phyloP scores from a whole-genome alignment of 257 asterid species.

The Phtheirospermum japonicum region DNA sequence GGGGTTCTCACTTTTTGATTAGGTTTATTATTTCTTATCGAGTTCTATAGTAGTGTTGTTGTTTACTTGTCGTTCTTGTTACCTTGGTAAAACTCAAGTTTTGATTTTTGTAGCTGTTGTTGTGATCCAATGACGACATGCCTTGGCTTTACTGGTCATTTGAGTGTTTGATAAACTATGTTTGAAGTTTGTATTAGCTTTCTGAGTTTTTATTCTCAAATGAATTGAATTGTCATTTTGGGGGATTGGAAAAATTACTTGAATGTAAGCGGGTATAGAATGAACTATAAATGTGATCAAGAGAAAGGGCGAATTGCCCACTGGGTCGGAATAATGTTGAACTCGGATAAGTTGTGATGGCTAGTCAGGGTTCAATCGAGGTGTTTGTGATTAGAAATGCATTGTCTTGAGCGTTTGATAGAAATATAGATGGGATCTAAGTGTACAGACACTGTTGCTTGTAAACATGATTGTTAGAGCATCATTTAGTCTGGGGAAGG shows the following conservation, averaged over 20 bases:
- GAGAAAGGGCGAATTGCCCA: no score
- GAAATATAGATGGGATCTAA: no score
- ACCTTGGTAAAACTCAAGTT: constrained; percentile 18
- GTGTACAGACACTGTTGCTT: no score
- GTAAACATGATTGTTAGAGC: no score
- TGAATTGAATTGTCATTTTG: background rate
- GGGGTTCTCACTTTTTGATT: constrained; percentile 71
- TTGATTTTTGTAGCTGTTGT: constrained; percentile 17
- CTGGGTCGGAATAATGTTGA: no score
- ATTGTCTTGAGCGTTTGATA: no score
- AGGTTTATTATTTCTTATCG: constrained; percentile 16
- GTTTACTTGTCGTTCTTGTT: constrained; percentile 8
- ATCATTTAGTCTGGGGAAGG: no score
- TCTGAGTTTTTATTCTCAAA: background rate
- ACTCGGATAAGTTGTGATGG: no score
- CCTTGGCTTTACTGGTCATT: background rate
- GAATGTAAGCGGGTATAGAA: no score
- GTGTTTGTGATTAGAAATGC: no score
- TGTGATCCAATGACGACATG: background rate
- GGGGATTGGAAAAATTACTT: background rate
- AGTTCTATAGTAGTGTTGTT: constrained; percentile 18
- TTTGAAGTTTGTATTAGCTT: background rate
- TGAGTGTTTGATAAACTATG: background rate
- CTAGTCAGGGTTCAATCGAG: no score
- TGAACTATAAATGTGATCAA: no score